Evolutionary conservation across 2,329 filamentous ascomycete species (phyloP).

Genomic region (Phoma sp.): DNA sequence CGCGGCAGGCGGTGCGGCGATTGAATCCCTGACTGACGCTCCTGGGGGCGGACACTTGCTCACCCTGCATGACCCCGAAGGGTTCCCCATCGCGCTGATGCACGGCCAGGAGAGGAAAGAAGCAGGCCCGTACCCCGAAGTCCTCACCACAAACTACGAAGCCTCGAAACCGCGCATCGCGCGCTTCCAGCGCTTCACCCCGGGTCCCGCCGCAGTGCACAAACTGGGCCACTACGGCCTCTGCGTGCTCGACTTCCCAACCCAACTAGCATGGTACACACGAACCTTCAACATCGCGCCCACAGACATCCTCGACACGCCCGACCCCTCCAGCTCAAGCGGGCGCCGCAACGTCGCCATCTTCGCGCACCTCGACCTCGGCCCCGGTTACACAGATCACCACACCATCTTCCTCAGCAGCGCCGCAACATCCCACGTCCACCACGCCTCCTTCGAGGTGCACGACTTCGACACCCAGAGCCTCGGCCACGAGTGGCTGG

Average conservation of each 20-base stretch:
- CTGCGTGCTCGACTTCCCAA: constrained; percentile 47
- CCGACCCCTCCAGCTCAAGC: constrained; percentile 9
- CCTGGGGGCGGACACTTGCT: constrained; percentile 63
- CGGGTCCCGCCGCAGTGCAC: constrained; percentile 57
- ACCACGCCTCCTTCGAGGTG: constrained; percentile 74
- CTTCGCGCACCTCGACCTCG: constrained; percentile 63
- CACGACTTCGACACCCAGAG: constrained; percentile 73
- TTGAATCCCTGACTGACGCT: constrained; percentile 58
- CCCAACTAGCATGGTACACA: constrained; percentile 54
- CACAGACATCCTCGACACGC: constrained; percentile 53
- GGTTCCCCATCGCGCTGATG: constrained; percentile 64
- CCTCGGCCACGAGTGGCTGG: constrained; percentile 73
- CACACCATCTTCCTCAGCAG: constrained; percentile 61
- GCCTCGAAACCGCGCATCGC: constrained; percentile 55
- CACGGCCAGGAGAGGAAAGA: constrained; percentile 58
- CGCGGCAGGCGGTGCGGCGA: constrained; percentile 48
- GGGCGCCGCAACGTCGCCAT: constrained; percentile 50
- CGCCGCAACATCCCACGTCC: constrained; percentile 58
- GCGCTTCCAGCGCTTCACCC: constrained; percentile 60
- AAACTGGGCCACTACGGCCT: constrained; percentile 59
- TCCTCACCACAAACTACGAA: constrained; percentile 53
- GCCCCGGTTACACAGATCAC: constrained; percentile 59
- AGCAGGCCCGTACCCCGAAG: constrained; percentile 57
- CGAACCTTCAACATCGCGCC: constrained; percentile 56
- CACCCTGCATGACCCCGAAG: constrained; percentile 55